Evolutionary conservation across 2,329 filamentous ascomycete species (phyloP).

Genomic region (Trichothecium roseum): DNA sequence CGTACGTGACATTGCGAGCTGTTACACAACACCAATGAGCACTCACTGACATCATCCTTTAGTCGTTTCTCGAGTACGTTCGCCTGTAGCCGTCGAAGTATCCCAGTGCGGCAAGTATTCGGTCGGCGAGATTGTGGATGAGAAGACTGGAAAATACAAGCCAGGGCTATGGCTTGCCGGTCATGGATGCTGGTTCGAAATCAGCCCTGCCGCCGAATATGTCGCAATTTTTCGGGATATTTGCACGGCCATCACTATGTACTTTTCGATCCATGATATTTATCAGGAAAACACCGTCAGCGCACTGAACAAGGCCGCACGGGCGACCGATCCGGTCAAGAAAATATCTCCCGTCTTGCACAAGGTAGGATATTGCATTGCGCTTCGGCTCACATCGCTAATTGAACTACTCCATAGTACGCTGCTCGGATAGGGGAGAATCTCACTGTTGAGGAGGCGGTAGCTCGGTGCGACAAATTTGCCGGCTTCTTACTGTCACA

Average conservation of each 20-base stretch:
- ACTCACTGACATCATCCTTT: background rate
- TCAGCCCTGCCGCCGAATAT: conserved; percentile 50
- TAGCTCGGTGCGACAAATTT: conserved; percentile 34
- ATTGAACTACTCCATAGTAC: conserved; percentile 25
- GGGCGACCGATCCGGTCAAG: conserved; percentile 17
- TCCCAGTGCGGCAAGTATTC: conserved; percentile 1
- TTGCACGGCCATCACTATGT: conserved; percentile 50
- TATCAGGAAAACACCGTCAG: conserved; percentile 26
- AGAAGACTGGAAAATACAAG: background rate
- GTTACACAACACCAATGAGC: background rate
- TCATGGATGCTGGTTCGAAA: conserved; percentile 57
- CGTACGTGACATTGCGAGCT: conserved; percentile 23
- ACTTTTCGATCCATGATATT: conserved; percentile 51
- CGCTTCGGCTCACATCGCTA: background rate
- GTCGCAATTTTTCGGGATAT: conserved; percentile 45
- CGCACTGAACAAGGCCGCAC: conserved; percentile 12
- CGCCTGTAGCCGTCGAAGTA: background rate
- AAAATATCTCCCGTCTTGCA: conserved; percentile 20
- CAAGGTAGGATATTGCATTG: conserved; percentile 12
- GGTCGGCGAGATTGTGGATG: background rate
- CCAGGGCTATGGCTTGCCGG: conserved; percentile 25
- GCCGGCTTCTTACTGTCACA: conserved; percentile 42
- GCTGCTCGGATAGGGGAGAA: conserved; percentile 42
- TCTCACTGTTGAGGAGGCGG: conserved; percentile 36
- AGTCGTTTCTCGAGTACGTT: background rate